A percentile compares a stretch with the other conserved stretches of the same genome.
Conservation (phyloP, 305 asterid genomes). For the Ilex paraguariensis region DNA sequence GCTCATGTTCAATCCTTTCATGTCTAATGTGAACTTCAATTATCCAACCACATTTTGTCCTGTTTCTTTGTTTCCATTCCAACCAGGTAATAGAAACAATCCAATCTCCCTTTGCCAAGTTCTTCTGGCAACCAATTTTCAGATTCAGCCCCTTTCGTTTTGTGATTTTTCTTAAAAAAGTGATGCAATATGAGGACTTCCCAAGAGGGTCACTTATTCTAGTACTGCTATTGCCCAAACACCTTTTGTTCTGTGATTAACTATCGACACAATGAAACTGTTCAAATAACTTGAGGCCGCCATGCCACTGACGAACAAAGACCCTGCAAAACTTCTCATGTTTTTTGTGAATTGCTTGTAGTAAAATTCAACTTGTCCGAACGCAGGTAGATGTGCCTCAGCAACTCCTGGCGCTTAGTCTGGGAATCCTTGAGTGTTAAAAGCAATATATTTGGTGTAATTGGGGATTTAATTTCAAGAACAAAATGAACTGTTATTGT, state of each 20-base stretch:
- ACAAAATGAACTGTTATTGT: no score
- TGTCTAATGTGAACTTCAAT: no score
- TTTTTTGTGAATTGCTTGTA: constrained; percentile 56
- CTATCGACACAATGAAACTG: constrained; percentile 32
- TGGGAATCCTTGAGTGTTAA: no score
- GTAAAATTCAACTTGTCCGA: constrained; percentile 41
- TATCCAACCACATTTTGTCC: no score
- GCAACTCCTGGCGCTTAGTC: constrained; percentile 23
- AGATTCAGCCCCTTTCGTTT: no score
- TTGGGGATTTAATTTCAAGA: no score
- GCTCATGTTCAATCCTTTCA: no score
- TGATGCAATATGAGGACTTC: no score
- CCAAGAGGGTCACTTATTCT: no score
- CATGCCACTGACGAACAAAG: constrained; percentile 37
- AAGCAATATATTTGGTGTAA: no score
- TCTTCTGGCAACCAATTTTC: constrained; percentile 60
- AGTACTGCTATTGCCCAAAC: background rate
- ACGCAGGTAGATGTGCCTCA: constrained; percentile 35
- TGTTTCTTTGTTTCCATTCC: no score
- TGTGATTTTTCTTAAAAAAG: no score
- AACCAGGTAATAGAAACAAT: constrained; percentile 33
- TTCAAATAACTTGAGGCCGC: constrained; percentile 37
- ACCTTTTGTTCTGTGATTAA: constrained; percentile 27
- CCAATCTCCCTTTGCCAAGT: constrained; percentile 44
- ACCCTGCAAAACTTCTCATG: constrained; percentile 47